Percentiles rank a stretch among this genome's conserved stretches.
Evolutionary conservation across 352 stramenopile genomes (phyloP).

Genomic region (Peronospora destructor): DNA sequence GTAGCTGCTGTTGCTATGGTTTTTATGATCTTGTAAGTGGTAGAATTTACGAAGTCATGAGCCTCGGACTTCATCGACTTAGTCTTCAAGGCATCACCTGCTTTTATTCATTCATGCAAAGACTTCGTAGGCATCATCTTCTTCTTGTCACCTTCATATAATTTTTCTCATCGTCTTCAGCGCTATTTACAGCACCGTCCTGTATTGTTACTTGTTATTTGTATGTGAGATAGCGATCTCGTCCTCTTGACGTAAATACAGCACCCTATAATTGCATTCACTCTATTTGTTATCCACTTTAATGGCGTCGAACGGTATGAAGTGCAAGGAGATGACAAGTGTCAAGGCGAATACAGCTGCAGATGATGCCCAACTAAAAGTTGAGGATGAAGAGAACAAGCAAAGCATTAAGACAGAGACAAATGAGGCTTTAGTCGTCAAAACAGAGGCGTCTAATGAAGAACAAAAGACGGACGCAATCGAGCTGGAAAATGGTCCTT

Average conservation of each 20-base stretch:
- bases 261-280: background rate
- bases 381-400: slow-evolving; percentile 24
- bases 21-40: too few relatives aligned
- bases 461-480: slow-evolving; percentile 5
- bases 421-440: slow-evolving; percentile 2
- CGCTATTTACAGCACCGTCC: too few relatives aligned
- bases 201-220: too few relatives aligned
- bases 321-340: slow-evolving; percentile 11
- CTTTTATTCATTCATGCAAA: too few relatives aligned
- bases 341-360: slow-evolving; percentile 15
- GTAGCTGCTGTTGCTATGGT: too few relatives aligned
- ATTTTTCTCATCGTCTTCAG: too few relatives aligned
- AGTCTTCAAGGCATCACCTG: too few relatives aligned
- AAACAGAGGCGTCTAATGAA: slow-evolving; percentile 9
- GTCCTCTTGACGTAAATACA: background rate
- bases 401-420: slow-evolving; percentile 18
- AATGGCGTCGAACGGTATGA: slow-evolving; percentile 26
- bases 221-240: background rate
- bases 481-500: slow-evolving; percentile 18
- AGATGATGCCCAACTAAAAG: slow-evolving; percentile 14
- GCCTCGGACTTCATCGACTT: too few relatives aligned
- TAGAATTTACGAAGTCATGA: too few relatives aligned
- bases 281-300: background rate
- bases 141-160: too few relatives aligned
- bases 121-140: too few relatives aligned